Percentiles rank a stretch among this genome's conserved stretches.
Evolutionary conservation across 192 early-diverging fungal species (phyloP).

Genomic region (Geranomyces variabilis): DNA sequence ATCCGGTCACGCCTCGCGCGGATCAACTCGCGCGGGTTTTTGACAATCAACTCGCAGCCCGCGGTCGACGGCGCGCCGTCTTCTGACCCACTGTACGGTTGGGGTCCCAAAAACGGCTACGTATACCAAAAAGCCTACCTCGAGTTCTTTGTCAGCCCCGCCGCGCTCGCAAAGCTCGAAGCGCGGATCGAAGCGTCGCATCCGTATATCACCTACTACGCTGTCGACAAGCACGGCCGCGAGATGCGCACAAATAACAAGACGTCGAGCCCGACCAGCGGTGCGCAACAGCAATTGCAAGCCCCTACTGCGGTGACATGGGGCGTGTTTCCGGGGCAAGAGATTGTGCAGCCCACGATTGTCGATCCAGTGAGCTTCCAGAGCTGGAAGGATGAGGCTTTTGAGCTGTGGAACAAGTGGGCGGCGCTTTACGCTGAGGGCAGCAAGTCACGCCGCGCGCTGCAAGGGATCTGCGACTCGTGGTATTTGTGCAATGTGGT

Average conservation of each 20-base stretch:
- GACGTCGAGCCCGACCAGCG: no score
- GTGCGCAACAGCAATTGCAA: no score
- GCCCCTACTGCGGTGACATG: slow-evolving; percentile 96
- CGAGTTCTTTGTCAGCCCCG: slow-evolving; percentile 90
- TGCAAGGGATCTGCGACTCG: slow-evolving; percentile 64
- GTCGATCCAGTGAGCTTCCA: slow-evolving; percentile 84
- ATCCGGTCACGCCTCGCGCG: slow-evolving; percentile 72
- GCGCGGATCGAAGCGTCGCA: slow-evolving; percentile 60
- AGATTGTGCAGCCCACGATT: slow-evolving; percentile 95
- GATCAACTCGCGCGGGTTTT: slow-evolving; percentile 81
- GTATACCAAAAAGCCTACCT: slow-evolving; percentile 96
- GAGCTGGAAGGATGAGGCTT: slow-evolving; percentile 98
- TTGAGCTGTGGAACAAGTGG: slow-evolving; percentile 91
- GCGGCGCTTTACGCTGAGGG: slow-evolving; percentile 63
- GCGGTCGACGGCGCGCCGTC: slow-evolving; percentile 87
- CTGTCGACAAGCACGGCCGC: slow-evolving; percentile 79
- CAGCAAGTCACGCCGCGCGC: slow-evolving; percentile 54
- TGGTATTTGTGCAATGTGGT: slow-evolving; percentile 95
- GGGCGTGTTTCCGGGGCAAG: slow-evolving; percentile 97
- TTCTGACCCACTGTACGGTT: slow-evolving; percentile 77
- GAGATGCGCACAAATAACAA: slow-evolving; percentile 86
- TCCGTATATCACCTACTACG: slow-evolving; percentile 81
- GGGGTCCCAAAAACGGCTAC: slow-evolving; percentile 94
- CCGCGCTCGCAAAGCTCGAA: slow-evolving; percentile 67
- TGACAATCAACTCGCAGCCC: slow-evolving; percentile 95